These are phyloP conservation scores for Epichloe glyceriae DNA, from an alignment of 2,329 filamentous ascomycete genomes.

Conservation along the genomic window DNA sequence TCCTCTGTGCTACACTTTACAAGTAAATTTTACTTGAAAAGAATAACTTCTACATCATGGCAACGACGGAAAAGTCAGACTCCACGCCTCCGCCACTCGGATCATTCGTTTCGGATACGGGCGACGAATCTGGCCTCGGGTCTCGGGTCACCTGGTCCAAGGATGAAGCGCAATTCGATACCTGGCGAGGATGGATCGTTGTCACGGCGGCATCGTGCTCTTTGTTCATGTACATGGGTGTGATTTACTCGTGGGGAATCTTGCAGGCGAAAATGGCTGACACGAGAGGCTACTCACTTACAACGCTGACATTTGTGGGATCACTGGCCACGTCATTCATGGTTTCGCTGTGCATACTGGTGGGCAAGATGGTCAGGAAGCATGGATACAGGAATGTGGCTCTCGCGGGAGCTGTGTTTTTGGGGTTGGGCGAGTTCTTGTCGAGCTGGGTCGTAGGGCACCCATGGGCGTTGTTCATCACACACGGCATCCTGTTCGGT, in stretches of 20 bases:
- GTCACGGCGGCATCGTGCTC: slow-evolving; percentile 13
- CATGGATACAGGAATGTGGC: slow-evolving; percentile 13
- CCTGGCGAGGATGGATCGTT: slow-evolving; percentile 14
- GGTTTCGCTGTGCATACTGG: slow-evolving; percentile 14
- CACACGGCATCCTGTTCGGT: slow-evolving; percentile 16
- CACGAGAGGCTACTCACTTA: slow-evolving; percentile 11
- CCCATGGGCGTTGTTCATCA: slow-evolving; percentile 13
- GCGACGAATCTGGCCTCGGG: background rate
- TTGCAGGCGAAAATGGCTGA: slow-evolving; percentile 13
- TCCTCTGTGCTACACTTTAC: too few species aligned
- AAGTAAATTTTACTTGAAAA: too few species aligned
- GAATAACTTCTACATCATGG: background rate
- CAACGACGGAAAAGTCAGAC: background rate
- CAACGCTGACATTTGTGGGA: slow-evolving; percentile 16
- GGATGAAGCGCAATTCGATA: slow-evolving; percentile 10
- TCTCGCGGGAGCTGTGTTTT: slow-evolving; percentile 11
- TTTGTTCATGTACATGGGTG: slow-evolving; percentile 17
- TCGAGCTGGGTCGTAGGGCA: slow-evolving; percentile 13
- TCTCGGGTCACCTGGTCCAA: slow-evolving; percentile 12
- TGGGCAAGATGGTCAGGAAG: slow-evolving; percentile 12
- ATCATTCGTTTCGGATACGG: background rate
- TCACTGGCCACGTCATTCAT: slow-evolving; percentile 17
- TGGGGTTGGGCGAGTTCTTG: slow-evolving; percentile 16
- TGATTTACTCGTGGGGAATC: slow-evolving; percentile 17
- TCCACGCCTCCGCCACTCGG: background rate